These are phyloP conservation scores for Hansenula anomala DNA, from an alignment of 1,139 yeast genomes.

Conservation along the genomic window DNA sequence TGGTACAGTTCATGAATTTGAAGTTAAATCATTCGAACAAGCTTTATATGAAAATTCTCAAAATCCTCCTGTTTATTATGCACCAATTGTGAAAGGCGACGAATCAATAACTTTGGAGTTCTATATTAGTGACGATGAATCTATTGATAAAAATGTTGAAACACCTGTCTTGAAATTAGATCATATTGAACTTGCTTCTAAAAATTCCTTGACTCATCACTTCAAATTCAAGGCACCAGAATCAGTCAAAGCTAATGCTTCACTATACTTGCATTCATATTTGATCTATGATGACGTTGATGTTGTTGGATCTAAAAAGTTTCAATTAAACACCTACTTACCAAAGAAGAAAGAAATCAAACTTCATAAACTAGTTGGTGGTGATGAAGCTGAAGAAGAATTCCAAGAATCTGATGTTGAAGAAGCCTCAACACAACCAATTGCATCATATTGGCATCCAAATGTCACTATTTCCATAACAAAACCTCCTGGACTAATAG, in stretches of 20 bases:
- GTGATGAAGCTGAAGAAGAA: conserved; percentile 9
- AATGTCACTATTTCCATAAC: conserved; percentile 24
- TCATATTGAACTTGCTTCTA: conserved; percentile 7
- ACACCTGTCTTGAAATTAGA: conserved; percentile 7
- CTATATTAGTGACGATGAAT: conserved; percentile 14
- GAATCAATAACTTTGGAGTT: conserved; percentile 14
- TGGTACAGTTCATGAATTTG: conserved; percentile 7
- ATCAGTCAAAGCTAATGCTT: conserved; percentile 23
- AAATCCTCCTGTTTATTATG: conserved; percentile 11
- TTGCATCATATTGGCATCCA: conserved; percentile 33
- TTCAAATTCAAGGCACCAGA: conserved; percentile 12
- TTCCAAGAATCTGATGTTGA: conserved; percentile 4
- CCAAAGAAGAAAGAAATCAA: conserved; percentile 23
- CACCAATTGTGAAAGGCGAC: conserved; percentile 17
- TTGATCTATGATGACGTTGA: conserved; percentile 17
- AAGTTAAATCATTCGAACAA: conserved; percentile 15
- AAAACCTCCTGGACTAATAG: conserved; percentile 22
- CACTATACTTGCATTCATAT: conserved; percentile 26
- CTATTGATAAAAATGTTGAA: not conserved
- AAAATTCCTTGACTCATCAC: conserved; percentile 9
- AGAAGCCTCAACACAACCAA: conserved; percentile 11
- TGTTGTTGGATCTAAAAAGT: conserved; percentile 15
- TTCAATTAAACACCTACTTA: conserved; percentile 22
- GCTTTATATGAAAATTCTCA: conserved; percentile 20
- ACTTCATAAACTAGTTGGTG: conserved; percentile 28